Base-by-base conservation (phyloP, 441 rosid genomes). In the Euphorbia celastroides region DNA sequence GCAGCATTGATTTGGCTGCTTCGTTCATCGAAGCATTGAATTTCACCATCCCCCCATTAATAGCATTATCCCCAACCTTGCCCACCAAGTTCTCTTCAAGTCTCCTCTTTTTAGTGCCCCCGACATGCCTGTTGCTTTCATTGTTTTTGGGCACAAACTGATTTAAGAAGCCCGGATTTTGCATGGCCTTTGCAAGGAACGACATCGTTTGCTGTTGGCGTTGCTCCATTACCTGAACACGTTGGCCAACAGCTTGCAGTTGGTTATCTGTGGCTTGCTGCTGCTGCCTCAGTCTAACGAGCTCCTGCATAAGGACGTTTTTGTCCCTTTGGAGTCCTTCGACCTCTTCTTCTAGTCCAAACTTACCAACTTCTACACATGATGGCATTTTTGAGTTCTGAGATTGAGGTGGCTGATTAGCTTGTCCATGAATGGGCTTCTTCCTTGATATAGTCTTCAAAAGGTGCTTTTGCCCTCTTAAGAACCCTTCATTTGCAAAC, bases 191-290 rank as follows among this genome's bases (percentile, higher is more conserved):
- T 12, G 87, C 85, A 56, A 92, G 74, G 81, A 92, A 89, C 13
- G 98, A 89, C 72, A 92, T 84, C 98, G 89, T 80, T 80, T 88
- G 93, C 48, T 89, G 94, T 61, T 88, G 96, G 42, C 85, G 81
- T 78, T 86, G 84, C 81, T 92, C 98, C 90, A 89, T 88, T 46
- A 84, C 90, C 69, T 89, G 90, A 55, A 92, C 70, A 16, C 88
- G 81, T 57, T 89, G 93, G 71, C 90, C 75, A 62, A 86, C 72
- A 50, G 77, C 70, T 51, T 78, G 70, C 81, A 92, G 62, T 69
- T 88, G 90, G 30, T 79, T 80, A 25, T 87, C 96, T 0, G 95
- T 80, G 42, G 70, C 67, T 79, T 89, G 89, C 74, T 89, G 95
- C 70, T 71, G 78, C 70, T 89, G 86, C 74, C 84, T 83, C 30